Conservation (phyloP, 2,329 filamentous ascomycete genomes). For the Claviceps sorghi region DNA sequence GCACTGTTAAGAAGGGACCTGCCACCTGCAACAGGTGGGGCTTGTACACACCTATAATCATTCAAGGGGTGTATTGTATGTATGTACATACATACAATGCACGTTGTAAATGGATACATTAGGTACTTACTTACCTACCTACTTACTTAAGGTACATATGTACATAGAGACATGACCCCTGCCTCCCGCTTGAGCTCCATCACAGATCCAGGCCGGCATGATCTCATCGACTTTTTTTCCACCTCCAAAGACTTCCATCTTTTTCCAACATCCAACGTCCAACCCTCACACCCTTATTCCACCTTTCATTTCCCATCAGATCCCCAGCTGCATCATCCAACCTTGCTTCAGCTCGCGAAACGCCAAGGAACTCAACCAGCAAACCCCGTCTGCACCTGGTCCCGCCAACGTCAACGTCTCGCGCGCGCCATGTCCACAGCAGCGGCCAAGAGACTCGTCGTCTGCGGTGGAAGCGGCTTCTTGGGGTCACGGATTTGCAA, state of each 20-base stretch:
- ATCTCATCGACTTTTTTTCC: neutral
- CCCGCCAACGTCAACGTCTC: neutral
- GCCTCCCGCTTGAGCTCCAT: neutral
- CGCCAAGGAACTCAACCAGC: neutral
- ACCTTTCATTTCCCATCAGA: neutral
- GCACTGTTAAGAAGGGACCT: too few species aligned
- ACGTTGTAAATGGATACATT: too few species aligned
- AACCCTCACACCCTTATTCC: neutral
- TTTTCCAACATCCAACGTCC: neutral
- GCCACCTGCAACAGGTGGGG: too few species aligned
- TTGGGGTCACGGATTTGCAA: conserved; percentile 82
- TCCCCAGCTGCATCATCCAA: neutral
- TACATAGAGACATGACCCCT: neutral
- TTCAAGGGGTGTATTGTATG: too few species aligned
- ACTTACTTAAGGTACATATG: too few species aligned
- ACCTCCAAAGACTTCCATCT: neutral
- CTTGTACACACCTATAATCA: too few species aligned
- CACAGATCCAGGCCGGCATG: neutral
- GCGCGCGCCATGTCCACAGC: conserved; percentile 36
- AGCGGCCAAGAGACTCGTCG: conserved; percentile 57
- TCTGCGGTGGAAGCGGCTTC: conserved; percentile 90
- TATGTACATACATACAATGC: too few species aligned
- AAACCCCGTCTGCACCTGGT: too few species aligned
- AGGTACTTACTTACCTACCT: too few species aligned
- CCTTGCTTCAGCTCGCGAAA: neutral